Evolutionary conservation across 1,284 basidiomycete genomes (phyloP), one percentile per base, ranked within the genome.

Genomic region (Ganoderma sp.): DNA sequence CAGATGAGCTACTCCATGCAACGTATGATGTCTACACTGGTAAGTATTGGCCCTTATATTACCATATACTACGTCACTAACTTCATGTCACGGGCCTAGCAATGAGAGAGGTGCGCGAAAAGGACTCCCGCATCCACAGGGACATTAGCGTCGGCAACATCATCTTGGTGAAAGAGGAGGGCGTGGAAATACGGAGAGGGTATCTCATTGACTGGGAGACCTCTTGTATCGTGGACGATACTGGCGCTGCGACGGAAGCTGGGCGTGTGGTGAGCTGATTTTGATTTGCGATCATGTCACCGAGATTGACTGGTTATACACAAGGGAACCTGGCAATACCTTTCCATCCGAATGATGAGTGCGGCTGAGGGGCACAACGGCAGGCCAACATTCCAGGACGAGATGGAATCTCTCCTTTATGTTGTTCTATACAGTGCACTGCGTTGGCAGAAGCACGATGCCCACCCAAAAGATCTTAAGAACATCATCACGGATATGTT

Each of bases 381-480:
- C 7, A 61, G 59, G 6, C 63, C 68, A 22, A 61, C 41, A 0
- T 50, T 71, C 48, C 25, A 54, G 43, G 70, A 71, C 45, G 70
- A 71, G 39, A 69, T 71, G 70, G 70, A 71, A 42, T 69, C 70
- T 2, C 56, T 71, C 14, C 54, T 71, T 48, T 71, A 71, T 50
- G 70, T 71, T 5, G 68, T 71, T 10, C 54, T 69, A 17, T 67
- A 71, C 56, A 62, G 64, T 45, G 59, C 37, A 3, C 41, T 69
- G 25, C 52, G 61, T 12, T 65, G 68, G 64, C 45, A 52, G 10
- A 3, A 52, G 22, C 48, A 52, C 22, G 5, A 14, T 52, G 48
- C 22, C 48, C 12, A 9, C 10, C 2, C 2, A 5, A 50, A 3
- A 25, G 54, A 19, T 58, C 68, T 3, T 64, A 71, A 28, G 19